These are phyloP conservation scores for Gnetum montanum DNA, from an alignment of 75 land plant genomes.

Conservation along the genomic window DNA sequence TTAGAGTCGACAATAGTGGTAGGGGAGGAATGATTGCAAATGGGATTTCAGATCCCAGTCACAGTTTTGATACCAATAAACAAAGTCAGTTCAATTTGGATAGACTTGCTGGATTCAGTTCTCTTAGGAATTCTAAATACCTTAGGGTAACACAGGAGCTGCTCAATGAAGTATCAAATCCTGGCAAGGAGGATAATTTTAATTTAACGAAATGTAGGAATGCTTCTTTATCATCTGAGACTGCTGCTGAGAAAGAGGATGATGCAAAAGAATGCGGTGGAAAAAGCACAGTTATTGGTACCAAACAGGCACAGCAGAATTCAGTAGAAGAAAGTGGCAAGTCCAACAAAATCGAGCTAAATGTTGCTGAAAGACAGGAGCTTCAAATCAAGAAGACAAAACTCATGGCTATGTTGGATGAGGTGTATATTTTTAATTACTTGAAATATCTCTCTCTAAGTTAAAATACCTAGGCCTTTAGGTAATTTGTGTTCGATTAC, in stretches of 20 bases:
- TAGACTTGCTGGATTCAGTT: conserved; percentile 9
- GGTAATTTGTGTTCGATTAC: no score
- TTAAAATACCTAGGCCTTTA: no score
- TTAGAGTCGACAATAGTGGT: not conserved
- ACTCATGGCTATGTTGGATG: conserved; percentile 72
- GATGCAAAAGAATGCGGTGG: conserved; percentile 3
- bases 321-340: conserved; percentile 4
- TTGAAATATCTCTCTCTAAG: not conserved
- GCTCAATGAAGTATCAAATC: conserved; percentile 23
- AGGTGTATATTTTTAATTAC: conserved; percentile 35
- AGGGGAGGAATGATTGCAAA: conserved; percentile 4
- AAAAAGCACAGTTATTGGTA: conserved; percentile 4
- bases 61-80: not conserved
- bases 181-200: conserved; percentile 13
- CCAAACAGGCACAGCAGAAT: not conserved
- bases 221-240: conserved; percentile 9
- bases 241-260: conserved; percentile 9
- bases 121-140: conserved; percentile 13
- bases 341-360: conserved; percentile 23
- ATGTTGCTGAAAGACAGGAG: conserved; percentile 58
- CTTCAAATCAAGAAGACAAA: conserved; percentile 78
- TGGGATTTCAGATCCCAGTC: conserved; percentile 8
- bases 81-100: not conserved
- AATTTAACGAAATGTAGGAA: conserved; percentile 5
- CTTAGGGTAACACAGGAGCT: conserved; percentile 25